Percentiles rank a stretch among this genome's conserved stretches.
phyloP scores from a whole-genome alignment of 805 yeast genomes.

The Ogataea nitratoaversa region DNA sequence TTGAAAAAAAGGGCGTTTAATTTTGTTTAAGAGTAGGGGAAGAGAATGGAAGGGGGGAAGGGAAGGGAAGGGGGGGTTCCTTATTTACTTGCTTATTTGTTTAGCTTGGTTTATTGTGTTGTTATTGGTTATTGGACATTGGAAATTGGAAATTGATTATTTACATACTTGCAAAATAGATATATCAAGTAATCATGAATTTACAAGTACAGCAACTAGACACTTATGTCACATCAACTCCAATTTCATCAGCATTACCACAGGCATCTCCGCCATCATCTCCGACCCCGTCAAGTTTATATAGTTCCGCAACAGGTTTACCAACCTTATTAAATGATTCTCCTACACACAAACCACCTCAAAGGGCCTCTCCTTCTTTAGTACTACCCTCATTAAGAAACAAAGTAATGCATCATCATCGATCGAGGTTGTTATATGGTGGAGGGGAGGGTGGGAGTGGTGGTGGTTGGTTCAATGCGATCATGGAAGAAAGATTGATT shows the following conservation, averaged over 20 bases:
- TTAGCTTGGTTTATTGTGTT: no score
- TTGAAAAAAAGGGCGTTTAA: no score
- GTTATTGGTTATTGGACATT: no score
- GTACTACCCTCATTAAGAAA: background rate
- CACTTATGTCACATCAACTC: background rate
- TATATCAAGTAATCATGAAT: background rate
- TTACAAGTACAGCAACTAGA: background rate
- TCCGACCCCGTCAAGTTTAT: background rate
- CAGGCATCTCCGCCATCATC: background rate
- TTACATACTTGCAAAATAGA: no score
- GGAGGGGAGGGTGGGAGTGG: background rate
- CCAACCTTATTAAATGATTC: background rate
- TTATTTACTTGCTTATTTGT: no score
- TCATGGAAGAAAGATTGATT: constrained; percentile 34
- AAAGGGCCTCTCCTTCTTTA: background rate
- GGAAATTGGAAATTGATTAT: no score
- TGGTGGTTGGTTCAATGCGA: constrained; percentile 17
- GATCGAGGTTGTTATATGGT: background rate
- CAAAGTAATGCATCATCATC: background rate
- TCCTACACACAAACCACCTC: background rate
- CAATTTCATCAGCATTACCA: background rate
- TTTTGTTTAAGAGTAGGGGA: no score
- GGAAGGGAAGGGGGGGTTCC: no score
- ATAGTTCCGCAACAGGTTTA: background rate
- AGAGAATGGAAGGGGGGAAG: no score